Evolutionary conservation across 1,284 basidiomycete species (phyloP).

Genomic region (Leccinum angustisporum): DNA sequence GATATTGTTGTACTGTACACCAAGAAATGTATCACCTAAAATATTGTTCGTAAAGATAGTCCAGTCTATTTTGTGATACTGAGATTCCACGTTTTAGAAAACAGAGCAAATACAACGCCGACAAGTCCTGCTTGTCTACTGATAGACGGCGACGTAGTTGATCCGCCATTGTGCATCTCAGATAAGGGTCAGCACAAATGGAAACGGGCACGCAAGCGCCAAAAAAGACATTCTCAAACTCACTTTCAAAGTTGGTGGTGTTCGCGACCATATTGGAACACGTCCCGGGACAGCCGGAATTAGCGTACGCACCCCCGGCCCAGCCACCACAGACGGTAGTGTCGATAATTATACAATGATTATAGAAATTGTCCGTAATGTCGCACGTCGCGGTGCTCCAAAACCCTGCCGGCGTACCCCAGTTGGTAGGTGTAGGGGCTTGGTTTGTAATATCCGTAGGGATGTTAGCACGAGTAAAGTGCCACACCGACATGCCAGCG

Average conservation of each 20-base stretch:
- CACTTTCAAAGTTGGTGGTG: constrained; percentile 57
- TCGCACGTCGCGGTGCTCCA: constrained; percentile 66
- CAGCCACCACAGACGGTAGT: constrained; percentile 61
- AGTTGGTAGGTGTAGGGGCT: constrained; percentile 58
- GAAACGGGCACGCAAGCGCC: neutral
- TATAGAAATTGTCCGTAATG: constrained; percentile 61
- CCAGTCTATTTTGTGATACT: neutral
- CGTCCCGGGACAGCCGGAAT: constrained; percentile 66
- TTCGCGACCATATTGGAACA: constrained; percentile 65
- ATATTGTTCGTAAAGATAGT: neutral
- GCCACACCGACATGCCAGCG: constrained; percentile 73
- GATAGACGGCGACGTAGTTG: constrained; percentile 42
- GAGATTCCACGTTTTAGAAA: neutral
- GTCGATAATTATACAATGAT: constrained; percentile 70
- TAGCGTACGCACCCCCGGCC: constrained; percentile 52
- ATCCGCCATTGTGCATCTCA: constrained; percentile 57
- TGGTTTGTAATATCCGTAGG: constrained; percentile 63
- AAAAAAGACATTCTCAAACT: constrained; percentile 24
- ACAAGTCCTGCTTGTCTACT: constrained; percentile 4
- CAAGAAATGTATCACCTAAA: neutral
- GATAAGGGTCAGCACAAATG: constrained; percentile 7
- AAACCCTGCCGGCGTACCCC: constrained; percentile 67
- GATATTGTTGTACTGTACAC: neutral
- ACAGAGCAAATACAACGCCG: neutral
- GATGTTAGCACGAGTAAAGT: constrained; percentile 63